phyloP scores from a whole-genome alignment of 1,284 basidiomycete genomes.

The Heterobasidion occidentale region DNA sequence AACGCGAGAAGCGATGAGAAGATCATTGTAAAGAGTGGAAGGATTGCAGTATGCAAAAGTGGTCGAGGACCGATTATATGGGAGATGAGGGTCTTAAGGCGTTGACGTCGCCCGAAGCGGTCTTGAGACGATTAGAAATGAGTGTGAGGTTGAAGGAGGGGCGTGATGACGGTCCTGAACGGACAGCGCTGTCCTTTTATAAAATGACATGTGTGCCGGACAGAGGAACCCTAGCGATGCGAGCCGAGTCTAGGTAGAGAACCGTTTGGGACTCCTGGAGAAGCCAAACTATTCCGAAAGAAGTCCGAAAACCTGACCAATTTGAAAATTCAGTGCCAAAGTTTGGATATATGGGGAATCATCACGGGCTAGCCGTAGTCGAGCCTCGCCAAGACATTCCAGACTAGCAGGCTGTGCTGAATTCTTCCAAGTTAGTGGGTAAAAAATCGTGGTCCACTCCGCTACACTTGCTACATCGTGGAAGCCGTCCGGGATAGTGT shows the following conservation, averaged over 20 bases:
- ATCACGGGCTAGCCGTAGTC: background rate
- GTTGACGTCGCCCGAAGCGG: background rate
- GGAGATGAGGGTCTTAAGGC: background rate
- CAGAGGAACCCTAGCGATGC: background rate
- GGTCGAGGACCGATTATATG: background rate
- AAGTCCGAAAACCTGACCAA: background rate
- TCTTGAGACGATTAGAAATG: background rate
- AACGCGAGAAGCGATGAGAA: constrained; percentile 22
- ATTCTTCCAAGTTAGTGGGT: background rate
- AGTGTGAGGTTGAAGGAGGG: background rate
- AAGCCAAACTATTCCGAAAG: background rate
- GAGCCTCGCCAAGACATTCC: background rate
- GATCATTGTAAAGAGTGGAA: constrained; percentile 6
- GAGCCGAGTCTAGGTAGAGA: background rate
- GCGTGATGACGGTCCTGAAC: background rate
- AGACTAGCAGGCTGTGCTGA: background rate
- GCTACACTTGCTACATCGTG: background rate
- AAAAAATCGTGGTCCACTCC: background rate
- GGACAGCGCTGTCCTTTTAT: background rate
- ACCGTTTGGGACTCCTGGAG: background rate
- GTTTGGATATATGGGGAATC: background rate
- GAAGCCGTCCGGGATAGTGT: no score
- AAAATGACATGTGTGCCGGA: background rate
- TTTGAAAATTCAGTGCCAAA: background rate
- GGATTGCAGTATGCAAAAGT: background rate